Evolutionary conservation across 2,329 filamentous ascomycete species (phyloP).

Genomic region (Penicillium sp.): DNA sequence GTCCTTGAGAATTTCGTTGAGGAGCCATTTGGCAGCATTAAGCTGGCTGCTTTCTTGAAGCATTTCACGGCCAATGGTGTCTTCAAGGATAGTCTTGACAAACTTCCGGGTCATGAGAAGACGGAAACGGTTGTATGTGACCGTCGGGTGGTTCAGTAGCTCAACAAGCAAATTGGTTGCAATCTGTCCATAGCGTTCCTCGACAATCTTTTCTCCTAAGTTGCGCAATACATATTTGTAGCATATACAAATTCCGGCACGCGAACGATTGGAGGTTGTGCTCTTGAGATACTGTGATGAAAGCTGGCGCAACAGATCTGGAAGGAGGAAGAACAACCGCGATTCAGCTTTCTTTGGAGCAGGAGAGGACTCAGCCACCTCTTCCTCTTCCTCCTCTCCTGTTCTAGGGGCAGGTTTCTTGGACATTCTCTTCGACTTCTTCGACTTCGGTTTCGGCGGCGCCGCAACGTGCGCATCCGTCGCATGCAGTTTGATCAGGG

Average conservation of each 20-base stretch:
- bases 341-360: conserved; percentile 69
- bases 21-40: conserved; percentile 72
- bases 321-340: conserved; percentile 68
- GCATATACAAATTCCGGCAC: conserved; percentile 81
- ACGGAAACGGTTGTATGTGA: conserved; percentile 82
- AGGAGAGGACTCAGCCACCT: conserved; percentile 67
- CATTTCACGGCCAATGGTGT: conserved; percentile 75
- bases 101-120: conserved; percentile 81
- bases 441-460: conserved; percentile 59
- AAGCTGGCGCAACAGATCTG: conserved; percentile 74
- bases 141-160: conserved; percentile 69
- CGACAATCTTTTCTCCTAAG: conserved; percentile 77
- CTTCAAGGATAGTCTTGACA: conserved; percentile 77
- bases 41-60: conserved; percentile 87
- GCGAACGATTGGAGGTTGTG: conserved; percentile 73
- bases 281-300: conserved; percentile 75
- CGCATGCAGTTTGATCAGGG: conserved; percentile 77
- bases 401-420: conserved; percentile 57
- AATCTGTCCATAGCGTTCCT: conserved; percentile 77
- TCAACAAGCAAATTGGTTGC: conserved; percentile 78
- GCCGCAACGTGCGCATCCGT: conserved; percentile 54
- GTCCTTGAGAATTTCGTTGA: conserved; percentile 89
- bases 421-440: conserved; percentile 71
- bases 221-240: conserved; percentile 77
- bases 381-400: conserved; percentile 69